Evolutionary conservation across 2,329 filamentous ascomycete genomes (phyloP).

Genomic region (Arthrinium phaeospermum): DNA sequence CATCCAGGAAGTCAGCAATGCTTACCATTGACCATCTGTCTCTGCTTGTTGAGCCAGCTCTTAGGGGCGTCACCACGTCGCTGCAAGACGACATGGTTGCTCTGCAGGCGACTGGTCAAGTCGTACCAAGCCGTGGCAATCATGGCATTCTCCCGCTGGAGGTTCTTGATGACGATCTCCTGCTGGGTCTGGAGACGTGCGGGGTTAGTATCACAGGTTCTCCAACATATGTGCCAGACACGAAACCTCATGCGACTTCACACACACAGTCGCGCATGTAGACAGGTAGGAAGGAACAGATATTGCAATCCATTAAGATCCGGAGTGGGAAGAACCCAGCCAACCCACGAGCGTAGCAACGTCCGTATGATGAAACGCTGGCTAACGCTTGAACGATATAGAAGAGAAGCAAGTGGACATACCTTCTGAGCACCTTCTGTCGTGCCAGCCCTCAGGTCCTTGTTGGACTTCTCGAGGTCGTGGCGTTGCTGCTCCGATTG

Average conservation of each 20-base stretch:
- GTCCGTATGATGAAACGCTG: not conserved
- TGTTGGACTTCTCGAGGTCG: conserved; percentile 61
- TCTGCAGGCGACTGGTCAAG: conserved; percentile 77
- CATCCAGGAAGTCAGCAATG: conserved; percentile 1
- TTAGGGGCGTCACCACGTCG: conserved; percentile 75
- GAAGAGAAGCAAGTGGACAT: conserved; percentile 25
- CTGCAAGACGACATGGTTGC: conserved; percentile 81
- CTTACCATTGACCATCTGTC: conserved; percentile 69
- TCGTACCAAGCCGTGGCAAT: conserved; percentile 89
- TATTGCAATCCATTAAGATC: not conserved
- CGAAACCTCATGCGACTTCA: conserved; percentile 3
- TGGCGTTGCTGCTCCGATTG: conserved; percentile 61
- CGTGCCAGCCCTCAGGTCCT: conserved; percentile 56
- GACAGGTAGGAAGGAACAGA: not conserved
- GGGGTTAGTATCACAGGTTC: conserved; percentile 8
- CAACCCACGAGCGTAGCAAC: not conserved
- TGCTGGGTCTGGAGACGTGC: conserved; percentile 49
- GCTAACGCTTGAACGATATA: not conserved
- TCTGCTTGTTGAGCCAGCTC: conserved; percentile 86
- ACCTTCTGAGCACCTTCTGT: conserved; percentile 59
- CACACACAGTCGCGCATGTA: not conserved
- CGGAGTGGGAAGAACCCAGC: conserved; percentile 1
- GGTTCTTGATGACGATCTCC: conserved; percentile 67
- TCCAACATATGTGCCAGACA: conserved; percentile 22
- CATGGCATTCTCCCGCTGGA: conserved; percentile 78